Percentiles rank a stretch among this genome's conserved stretches.
These are phyloP conservation scores for Murraya koenigii DNA, from an alignment of 345 rosid genomes.

Conservation along the genomic window DNA sequence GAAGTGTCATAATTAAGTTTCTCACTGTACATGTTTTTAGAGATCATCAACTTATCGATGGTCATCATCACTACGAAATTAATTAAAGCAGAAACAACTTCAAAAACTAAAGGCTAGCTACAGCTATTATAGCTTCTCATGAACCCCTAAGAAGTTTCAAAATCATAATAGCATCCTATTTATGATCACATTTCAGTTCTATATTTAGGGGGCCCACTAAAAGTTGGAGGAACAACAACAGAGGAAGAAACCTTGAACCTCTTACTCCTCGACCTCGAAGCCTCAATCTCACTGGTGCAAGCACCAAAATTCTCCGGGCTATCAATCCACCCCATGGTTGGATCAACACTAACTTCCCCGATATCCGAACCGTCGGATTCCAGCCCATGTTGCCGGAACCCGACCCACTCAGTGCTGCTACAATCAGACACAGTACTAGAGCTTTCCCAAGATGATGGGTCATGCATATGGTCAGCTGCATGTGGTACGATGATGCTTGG, in stretches of 20 bases:
- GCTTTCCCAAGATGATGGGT: constrained; percentile 46
- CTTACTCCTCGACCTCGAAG: constrained; percentile 58
- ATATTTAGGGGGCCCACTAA: constrained; percentile 27
- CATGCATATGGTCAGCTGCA: neutral
- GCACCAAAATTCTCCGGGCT: constrained; percentile 35
- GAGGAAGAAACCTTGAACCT: constrained; percentile 67
- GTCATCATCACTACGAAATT: neutral
- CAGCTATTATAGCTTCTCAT: neutral
- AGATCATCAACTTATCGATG: neutral
- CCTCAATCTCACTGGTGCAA: constrained; percentile 19
- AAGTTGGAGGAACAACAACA: constrained; percentile 58
- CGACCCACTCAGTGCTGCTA: constrained; percentile 46
- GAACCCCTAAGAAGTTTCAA: neutral
- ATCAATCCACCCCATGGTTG: constrained; percentile 43
- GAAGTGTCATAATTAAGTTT: neutral
- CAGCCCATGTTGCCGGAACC: constrained; percentile 46
- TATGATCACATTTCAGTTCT: constrained; percentile 12
- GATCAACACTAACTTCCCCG: constrained; percentile 32
- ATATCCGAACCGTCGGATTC: constrained; percentile 56
- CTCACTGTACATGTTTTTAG: constrained; percentile 2
- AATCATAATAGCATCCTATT: no score
- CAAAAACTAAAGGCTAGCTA: neutral
- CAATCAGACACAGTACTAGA: constrained; percentile 48
- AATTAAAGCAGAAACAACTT: neutral
- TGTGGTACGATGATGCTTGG: constrained; percentile 60